phyloP scores from a whole-genome alignment of 371 early-diverging fungal species.

The Haplosporangium sp. region DNA sequence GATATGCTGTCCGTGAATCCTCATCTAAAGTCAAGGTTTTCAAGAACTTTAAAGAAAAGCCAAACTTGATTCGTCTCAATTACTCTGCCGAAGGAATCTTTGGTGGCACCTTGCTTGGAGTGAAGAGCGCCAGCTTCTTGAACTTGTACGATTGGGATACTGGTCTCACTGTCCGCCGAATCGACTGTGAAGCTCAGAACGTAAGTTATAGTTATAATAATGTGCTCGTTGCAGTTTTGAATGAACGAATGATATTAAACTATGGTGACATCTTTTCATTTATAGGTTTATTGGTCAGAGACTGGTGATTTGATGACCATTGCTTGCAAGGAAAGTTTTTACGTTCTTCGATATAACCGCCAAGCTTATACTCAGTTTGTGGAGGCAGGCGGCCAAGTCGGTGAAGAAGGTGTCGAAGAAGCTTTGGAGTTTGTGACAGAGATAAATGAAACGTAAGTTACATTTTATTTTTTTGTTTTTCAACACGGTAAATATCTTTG shows the following conservation, averaged over 20 bases:
- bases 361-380: slow-evolving; percentile 81
- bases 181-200: slow-evolving; percentile 91
- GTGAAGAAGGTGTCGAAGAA: slow-evolving; percentile 96
- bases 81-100: slow-evolving; percentile 93
- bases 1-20: slow-evolving; percentile 93
- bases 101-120: slow-evolving; percentile 95
- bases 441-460: slow-evolving; percentile 75
- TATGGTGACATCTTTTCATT: neutral
- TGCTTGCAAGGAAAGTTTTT: slow-evolving; percentile 93
- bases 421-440: slow-evolving; percentile 96
- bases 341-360: slow-evolving; percentile 92
- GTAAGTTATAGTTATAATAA: slow-evolving; percentile 29
- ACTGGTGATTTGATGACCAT: slow-evolving; percentile 92
- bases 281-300: slow-evolving; percentile 89
- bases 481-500: no score
- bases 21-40: slow-evolving; percentile 86
- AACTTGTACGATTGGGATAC: slow-evolving; percentile 98
- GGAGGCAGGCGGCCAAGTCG: slow-evolving; percentile 77
- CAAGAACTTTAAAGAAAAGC: slow-evolving; percentile 93
- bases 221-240: no score
- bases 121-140: slow-evolving; percentile 84
- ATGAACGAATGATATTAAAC: neutral
- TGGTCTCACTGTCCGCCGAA: slow-evolving; percentile 89
- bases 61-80: slow-evolving; percentile 72
- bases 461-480: neutral